Evolutionary conservation across 495 filamentous ascomycete species (phyloP).

Genomic region (Polyplosphaeria fusca): DNA sequence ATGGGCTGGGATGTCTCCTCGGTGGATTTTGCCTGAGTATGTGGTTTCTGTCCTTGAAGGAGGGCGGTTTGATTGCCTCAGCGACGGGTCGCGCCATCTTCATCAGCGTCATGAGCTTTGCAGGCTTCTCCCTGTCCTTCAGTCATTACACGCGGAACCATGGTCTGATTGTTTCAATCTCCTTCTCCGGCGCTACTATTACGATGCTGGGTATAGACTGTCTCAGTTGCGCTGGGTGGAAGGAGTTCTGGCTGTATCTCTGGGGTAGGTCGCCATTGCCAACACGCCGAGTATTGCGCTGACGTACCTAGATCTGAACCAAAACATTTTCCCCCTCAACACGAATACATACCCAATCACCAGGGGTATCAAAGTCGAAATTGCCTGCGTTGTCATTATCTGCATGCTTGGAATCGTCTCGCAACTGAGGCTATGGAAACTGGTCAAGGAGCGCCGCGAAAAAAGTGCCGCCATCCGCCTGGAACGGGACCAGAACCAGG

Average conservation of each 20-base stretch:
- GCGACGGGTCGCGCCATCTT: constrained; percentile 65
- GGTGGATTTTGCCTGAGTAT: constrained; percentile 87
- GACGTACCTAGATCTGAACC: constrained; percentile 60
- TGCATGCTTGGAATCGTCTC: constrained; percentile 73
- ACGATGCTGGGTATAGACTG: constrained; percentile 85
- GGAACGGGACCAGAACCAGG: constrained; percentile 56
- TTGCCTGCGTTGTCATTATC: constrained; percentile 72
- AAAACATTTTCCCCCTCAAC: constrained; percentile 70
- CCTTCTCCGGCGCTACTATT: constrained; percentile 78
- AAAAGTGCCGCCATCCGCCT: constrained; percentile 56
- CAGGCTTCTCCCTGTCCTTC: constrained; percentile 70
- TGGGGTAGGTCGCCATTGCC: constrained; percentile 61
- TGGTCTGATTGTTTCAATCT: constrained; percentile 68
- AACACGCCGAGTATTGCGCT: constrained; percentile 14
- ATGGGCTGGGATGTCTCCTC: constrained; percentile 80
- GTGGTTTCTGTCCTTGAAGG: constrained; percentile 77
- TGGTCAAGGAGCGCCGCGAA: constrained; percentile 71
- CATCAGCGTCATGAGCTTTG: constrained; percentile 67
- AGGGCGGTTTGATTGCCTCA: constrained; percentile 67
- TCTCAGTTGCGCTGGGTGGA: constrained; percentile 81
- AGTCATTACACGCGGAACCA: constrained; percentile 74
- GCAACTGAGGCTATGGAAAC: constrained; percentile 81
- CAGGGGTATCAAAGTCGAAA: constrained; percentile 79
- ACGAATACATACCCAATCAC: constrained; percentile 82
- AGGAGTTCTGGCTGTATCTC: constrained; percentile 94